Percentiles rank a stretch among this genome's conserved stretches.
These are phyloP conservation scores for Arachnopeziza araneosa DNA, from an alignment of 2,329 filamentous ascomycete genomes.

Conservation along the genomic window DNA sequence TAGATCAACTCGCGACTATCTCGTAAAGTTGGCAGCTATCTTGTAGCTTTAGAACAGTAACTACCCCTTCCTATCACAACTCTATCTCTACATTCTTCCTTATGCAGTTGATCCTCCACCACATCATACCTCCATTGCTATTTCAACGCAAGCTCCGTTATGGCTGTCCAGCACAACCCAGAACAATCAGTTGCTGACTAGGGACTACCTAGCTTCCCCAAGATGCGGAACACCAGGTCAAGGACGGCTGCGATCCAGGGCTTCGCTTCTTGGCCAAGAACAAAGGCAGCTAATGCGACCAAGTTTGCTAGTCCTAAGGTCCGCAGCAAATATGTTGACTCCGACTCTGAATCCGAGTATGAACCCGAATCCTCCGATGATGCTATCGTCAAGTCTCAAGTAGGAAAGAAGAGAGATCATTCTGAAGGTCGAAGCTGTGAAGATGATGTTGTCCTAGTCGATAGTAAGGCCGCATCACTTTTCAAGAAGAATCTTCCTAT, in stretches of 20 bases:
- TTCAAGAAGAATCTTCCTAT: slow-evolving; percentile 10
- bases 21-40: no score
- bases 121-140: no score
- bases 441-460: not conserved
- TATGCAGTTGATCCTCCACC: no score
- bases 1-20: no score
- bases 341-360: not conserved
- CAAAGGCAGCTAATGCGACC: not conserved
- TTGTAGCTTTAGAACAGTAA: no score
- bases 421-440: not conserved
- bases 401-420: not conserved
- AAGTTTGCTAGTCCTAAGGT: not conserved
- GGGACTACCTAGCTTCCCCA: not conserved
- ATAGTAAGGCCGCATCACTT: not conserved
- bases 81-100: no score
- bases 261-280: not conserved
- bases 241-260: not conserved
- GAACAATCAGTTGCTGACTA: no score
- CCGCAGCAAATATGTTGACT: not conserved
- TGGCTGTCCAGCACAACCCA: no score
- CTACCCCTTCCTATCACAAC: no score
- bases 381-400: not conserved
- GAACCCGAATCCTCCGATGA: not conserved
- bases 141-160: no score
- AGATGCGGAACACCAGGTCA: not conserved